Evolutionary conservation across 352 stramenopile genomes (phyloP).

Genomic region (Phytophthora aleatoria): DNA sequence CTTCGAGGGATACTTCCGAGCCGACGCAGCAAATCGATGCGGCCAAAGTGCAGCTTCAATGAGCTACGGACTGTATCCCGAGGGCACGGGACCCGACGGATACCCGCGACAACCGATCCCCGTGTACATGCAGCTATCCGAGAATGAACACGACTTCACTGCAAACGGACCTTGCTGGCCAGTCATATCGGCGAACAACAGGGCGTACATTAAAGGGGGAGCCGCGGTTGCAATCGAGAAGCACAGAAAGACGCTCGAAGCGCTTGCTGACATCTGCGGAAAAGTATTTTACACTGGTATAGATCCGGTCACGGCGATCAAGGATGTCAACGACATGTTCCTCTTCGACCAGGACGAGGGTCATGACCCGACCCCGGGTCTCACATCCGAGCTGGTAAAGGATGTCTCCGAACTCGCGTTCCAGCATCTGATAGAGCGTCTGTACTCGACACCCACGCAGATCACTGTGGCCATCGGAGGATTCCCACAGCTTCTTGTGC

Average conservation of each 20-base stretch:
- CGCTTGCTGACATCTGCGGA: conserved; percentile 51
- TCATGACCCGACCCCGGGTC: conserved; percentile 46
- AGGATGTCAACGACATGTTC: conserved; percentile 80
- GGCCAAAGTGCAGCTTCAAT: conserved; percentile 73
- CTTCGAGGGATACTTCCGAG: conserved; percentile 80
- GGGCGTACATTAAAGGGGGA: conserved; percentile 44
- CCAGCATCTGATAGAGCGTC: conserved; percentile 72
- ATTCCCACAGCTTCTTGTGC: conserved; percentile 69
- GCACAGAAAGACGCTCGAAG: conserved; percentile 47
- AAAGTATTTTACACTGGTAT: conserved; percentile 47
- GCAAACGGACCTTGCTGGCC: conserved; percentile 69
- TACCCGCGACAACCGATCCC: conserved; percentile 70
- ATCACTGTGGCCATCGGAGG: conserved; percentile 73
- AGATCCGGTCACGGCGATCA: conserved; percentile 65
- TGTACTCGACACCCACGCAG: conserved; percentile 69
- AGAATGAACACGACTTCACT: conserved; percentile 84
- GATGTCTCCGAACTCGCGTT: conserved; percentile 68
- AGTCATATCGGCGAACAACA: conserved; percentile 58
- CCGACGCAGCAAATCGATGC: conserved; percentile 69
- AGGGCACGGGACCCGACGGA: conserved; percentile 61
- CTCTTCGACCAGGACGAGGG: conserved; percentile 71
- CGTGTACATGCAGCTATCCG: conserved; percentile 77
- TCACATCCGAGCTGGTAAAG: conserved; percentile 49
- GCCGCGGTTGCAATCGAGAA: conserved; percentile 47
- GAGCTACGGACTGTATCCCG: conserved; percentile 72